Conservation (phyloP, 108 stramenopile species). For the Cyclotella cryptica region DNA sequence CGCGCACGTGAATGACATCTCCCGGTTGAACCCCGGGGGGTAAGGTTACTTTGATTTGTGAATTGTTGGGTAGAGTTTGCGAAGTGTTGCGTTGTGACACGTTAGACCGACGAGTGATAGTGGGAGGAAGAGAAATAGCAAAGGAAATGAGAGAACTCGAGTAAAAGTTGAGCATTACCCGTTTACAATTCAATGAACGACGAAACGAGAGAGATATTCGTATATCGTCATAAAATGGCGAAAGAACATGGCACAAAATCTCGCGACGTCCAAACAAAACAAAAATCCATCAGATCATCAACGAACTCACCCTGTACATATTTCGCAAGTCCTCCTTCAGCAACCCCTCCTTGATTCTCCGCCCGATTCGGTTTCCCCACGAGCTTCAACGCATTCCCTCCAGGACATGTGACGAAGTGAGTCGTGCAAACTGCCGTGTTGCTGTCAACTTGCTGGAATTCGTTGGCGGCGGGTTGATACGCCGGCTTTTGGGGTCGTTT, state of each 20-base stretch:
- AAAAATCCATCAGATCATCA: background rate
- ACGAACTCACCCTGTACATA: constrained; percentile 60
- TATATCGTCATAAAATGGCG: too few relatives aligned
- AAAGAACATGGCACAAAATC: background rate
- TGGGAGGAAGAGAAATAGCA: background rate
- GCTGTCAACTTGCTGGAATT: constrained; percentile 49
- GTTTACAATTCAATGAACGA: background rate
- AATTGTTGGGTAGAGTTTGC: too few relatives aligned
- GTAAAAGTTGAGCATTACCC: background rate
- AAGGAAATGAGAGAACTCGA: background rate
- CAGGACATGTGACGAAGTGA: constrained; percentile 85
- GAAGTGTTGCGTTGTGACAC: too few relatives aligned
- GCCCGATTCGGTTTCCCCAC: constrained; percentile 65
- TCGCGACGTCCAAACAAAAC: background rate
- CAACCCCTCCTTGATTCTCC: constrained; percentile 18
- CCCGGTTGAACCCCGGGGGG: constrained; percentile 74
- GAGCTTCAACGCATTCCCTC: constrained; percentile 84
- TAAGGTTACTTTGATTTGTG: constrained; percentile 63
- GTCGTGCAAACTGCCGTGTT: constrained; percentile 64
- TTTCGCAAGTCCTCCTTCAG: constrained; percentile 41
- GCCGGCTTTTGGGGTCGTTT: constrained; percentile 57
- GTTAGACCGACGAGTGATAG: background rate
- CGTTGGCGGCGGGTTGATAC: constrained; percentile 68
- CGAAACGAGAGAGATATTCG: too few relatives aligned
- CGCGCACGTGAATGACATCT: constrained; percentile 81